A percentile compares a stretch with the other conserved stretches of the same genome.
These are phyloP conservation scores for Darksidea phi DNA, from an alignment of 495 filamentous ascomycete genomes.

Conservation along the genomic window DNA sequence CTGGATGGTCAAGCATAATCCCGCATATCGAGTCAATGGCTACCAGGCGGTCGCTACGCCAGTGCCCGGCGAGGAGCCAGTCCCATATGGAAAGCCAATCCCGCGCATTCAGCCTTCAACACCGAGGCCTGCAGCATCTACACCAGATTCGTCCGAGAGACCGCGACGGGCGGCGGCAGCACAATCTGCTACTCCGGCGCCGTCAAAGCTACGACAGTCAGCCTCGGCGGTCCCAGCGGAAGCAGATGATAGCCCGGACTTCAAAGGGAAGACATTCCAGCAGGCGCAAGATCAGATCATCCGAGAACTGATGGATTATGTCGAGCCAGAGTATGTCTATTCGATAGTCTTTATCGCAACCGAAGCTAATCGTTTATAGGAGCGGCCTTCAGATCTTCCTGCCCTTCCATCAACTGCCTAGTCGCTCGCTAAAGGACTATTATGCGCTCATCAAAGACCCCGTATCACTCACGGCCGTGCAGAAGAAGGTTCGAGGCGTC, in stretches of 20 bases:
- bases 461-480: slow-evolving; percentile 65
- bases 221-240: slow-evolving; percentile 40
- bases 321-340: slow-evolving; percentile 53
- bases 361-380: slow-evolving; percentile 23
- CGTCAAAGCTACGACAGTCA: slow-evolving; percentile 21
- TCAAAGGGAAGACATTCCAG: slow-evolving; percentile 63
- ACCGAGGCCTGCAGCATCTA: slow-evolving; percentile 5
- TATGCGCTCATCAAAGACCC: slow-evolving; percentile 73
- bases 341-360: neutral
- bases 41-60: slow-evolving; percentile 66
- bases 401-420: slow-evolving; percentile 66
- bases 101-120: neutral
- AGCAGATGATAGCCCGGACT: slow-evolving; percentile 53
- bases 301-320: slow-evolving; percentile 61
- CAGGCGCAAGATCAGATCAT: slow-evolving; percentile 80
- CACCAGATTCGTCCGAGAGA: slow-evolving; percentile 18
- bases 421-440: slow-evolving; percentile 66
- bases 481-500: slow-evolving; percentile 68
- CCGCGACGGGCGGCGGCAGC: slow-evolving; percentile 31
- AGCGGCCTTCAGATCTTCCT: slow-evolving; percentile 58
- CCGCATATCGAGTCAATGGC: slow-evolving; percentile 61
- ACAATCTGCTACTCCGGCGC: slow-evolving; percentile 5
- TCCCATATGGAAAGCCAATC: slow-evolving; percentile 9
- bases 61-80: slow-evolving; percentile 48
- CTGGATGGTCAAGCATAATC: slow-evolving; percentile 72